Evolutionary conservation across 495 filamentous ascomycete species (phyloP).

Genomic region (Tuber magnatum): DNA sequence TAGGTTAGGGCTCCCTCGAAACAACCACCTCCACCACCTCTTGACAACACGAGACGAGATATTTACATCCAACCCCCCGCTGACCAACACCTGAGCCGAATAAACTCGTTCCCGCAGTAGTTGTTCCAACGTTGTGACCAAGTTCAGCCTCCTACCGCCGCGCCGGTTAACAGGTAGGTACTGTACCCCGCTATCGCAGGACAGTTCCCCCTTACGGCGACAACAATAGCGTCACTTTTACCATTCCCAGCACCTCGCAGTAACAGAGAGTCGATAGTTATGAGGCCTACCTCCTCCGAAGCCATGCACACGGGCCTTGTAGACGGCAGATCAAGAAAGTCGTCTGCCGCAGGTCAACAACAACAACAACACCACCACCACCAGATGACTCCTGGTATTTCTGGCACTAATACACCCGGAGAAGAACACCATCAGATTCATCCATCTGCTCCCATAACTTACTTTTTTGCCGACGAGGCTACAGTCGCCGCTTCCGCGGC

Average conservation of each 20-base stretch:
- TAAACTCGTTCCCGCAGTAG: neutral
- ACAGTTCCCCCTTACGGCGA: constrained; percentile 6
- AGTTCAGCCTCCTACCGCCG: constrained; percentile 6
- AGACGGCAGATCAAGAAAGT: constrained; percentile 34
- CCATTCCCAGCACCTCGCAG: constrained; percentile 15
- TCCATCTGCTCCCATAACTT: constrained; percentile 49
- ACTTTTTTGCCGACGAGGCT: constrained; percentile 52
- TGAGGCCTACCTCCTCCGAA: constrained; percentile 38
- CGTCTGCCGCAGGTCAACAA: constrained; percentile 25
- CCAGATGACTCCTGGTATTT: constrained; percentile 22
- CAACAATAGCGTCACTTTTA: constrained; percentile 2
- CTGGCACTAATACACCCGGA: constrained; percentile 20
- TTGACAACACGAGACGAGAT: neutral
- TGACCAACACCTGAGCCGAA: neutral
- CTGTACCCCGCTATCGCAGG: constrained; percentile 29
- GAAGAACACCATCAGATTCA: constrained; percentile 27
- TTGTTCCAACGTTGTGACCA: neutral
- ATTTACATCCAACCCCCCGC: neutral
- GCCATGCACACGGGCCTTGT: constrained; percentile 29
- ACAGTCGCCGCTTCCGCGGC: constrained; percentile 46
- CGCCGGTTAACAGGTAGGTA: constrained; percentile 17
- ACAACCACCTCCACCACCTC: neutral
- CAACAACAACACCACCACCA: no score
- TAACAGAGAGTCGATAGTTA: constrained; percentile 5
- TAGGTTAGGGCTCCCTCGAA: neutral